phyloP scores from a whole-genome alignment of 768 basidiomycete genomes.

The Termitomyces sp. region DNA sequence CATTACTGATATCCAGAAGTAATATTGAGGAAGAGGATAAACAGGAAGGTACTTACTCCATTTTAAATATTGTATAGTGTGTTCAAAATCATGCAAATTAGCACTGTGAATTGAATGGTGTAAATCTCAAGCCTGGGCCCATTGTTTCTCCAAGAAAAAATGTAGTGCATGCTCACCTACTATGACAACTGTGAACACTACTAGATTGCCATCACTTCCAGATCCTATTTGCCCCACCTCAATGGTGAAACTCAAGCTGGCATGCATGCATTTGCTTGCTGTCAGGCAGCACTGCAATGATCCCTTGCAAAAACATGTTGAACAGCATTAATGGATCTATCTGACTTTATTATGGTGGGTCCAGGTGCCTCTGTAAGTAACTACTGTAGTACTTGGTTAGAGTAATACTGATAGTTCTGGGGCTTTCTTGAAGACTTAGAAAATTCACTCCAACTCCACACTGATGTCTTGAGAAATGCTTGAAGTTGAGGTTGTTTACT shows the following conservation, averaged over 20 bases:
- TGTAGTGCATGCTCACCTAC: background rate
- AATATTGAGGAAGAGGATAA: slow-evolving; percentile 1
- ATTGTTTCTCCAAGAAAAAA: background rate
- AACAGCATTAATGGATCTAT: too few relatives aligned
- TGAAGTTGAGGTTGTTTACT: too few relatives aligned
- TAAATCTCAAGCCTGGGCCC: background rate
- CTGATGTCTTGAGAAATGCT: too few relatives aligned
- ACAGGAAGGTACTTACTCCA: background rate
- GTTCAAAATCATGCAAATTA: background rate
- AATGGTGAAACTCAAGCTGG: background rate
- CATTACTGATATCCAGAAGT: background rate
- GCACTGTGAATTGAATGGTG: slow-evolving; percentile 1
- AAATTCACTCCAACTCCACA: too few relatives aligned
- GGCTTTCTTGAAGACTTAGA: too few relatives aligned
- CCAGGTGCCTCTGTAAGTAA: background rate
- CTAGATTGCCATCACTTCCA: background rate
- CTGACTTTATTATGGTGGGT: background rate
- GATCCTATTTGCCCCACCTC: background rate
- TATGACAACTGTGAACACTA: background rate
- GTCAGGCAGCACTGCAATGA: background rate
- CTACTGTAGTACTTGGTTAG: too few relatives aligned
- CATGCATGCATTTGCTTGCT: background rate
- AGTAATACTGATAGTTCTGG: too few relatives aligned
- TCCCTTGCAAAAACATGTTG: background rate
- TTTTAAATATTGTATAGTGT: background rate